Percentiles rank a stretch among this genome's conserved stretches.
Evolutionary conservation across 1,139 yeast species (phyloP).

Genomic region (Geotrichum carabidarum): DNA sequence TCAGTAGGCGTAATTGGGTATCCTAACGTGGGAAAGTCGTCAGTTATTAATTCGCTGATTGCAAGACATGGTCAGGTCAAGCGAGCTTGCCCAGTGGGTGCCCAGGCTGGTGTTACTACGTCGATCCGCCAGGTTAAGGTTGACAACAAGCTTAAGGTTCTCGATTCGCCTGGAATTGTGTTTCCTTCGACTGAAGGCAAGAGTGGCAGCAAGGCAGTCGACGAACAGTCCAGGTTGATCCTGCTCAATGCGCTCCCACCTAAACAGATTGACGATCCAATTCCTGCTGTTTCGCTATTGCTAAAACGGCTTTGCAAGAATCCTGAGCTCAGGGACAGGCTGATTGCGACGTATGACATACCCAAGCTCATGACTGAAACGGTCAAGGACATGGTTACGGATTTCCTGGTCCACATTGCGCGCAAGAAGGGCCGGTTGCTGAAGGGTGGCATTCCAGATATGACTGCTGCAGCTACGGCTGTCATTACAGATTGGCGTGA

Average conservation of each 20-base stretch:
- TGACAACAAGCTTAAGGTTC: slow-evolving; percentile 78
- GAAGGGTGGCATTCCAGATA: slow-evolving; percentile 87
- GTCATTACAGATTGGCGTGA: slow-evolving; percentile 96
- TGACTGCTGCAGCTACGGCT: slow-evolving; percentile 76
- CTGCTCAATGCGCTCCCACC: slow-evolving; percentile 87
- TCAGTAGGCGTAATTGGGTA: slow-evolving; percentile 95
- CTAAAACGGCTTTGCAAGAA: slow-evolving; percentile 60
- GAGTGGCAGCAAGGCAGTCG: slow-evolving; percentile 48
- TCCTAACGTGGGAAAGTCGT: slow-evolving; percentile 93
- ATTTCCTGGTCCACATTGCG: slow-evolving; percentile 86
- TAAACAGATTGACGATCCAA: slow-evolving; percentile 77
- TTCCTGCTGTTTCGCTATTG: slow-evolving; percentile 71
- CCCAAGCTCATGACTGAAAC: slow-evolving; percentile 67
- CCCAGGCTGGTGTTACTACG: slow-evolving; percentile 96
- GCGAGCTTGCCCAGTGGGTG: slow-evolving; percentile 92
- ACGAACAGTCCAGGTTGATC: slow-evolving; percentile 82
- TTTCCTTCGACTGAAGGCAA: slow-evolving; percentile 67
- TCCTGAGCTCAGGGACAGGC: slow-evolving; percentile 65
- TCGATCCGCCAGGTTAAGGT: slow-evolving; percentile 85
- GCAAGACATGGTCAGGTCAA: slow-evolving; percentile 57
- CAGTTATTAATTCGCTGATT: slow-evolving; percentile 85
- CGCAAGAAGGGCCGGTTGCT: slow-evolving; percentile 89
- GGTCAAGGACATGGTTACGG: slow-evolving; percentile 47
- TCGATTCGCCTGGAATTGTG: slow-evolving; percentile 97
- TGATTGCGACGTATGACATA: slow-evolving; percentile 65